Evolutionary conservation across 495 filamentous ascomycete genomes (phyloP).

Genomic region (Paragyromitra xinjiangensis): DNA sequence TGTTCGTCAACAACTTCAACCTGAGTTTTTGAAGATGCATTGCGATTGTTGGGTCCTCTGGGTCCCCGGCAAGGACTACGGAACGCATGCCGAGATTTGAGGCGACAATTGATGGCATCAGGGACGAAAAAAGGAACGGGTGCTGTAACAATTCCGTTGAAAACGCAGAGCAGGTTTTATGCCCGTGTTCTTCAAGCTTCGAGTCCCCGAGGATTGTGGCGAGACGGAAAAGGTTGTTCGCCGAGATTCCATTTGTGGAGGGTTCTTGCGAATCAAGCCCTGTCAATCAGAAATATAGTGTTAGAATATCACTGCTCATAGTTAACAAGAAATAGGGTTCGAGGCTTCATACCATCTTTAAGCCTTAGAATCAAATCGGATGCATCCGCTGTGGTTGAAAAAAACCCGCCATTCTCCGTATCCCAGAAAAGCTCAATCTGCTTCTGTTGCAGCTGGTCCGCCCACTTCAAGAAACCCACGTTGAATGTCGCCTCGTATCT

Average conservation of each 20-base stretch:
- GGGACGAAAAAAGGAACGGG: constrained; percentile 83
- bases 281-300: constrained; percentile 14
- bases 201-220: constrained; percentile 74
- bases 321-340: background rate
- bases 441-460: constrained; percentile 80
- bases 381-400: constrained; percentile 75
- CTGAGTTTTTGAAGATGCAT: constrained; percentile 54
- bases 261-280: constrained; percentile 89
- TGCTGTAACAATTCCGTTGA: constrained; percentile 90
- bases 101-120: constrained; percentile 78
- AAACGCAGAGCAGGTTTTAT: constrained; percentile 81
- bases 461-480: constrained; percentile 79
- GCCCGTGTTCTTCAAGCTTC: constrained; percentile 70
- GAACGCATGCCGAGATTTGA: constrained; percentile 69
- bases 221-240: constrained; percentile 83
- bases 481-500: constrained; percentile 85
- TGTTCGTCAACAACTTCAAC: constrained; percentile 57
- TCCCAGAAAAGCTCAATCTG: constrained; percentile 78
- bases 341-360: constrained; percentile 69
- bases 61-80: constrained; percentile 60
- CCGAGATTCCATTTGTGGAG: constrained; percentile 84
- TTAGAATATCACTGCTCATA: constrained; percentile 2
- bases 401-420: constrained; percentile 74
- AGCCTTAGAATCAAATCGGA: constrained; percentile 83
- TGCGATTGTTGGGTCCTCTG: constrained; percentile 60